These are phyloP conservation scores for Metschnikowia bowlesiae DNA, from an alignment of 805 yeast genomes.

Conservation along the genomic window DNA sequence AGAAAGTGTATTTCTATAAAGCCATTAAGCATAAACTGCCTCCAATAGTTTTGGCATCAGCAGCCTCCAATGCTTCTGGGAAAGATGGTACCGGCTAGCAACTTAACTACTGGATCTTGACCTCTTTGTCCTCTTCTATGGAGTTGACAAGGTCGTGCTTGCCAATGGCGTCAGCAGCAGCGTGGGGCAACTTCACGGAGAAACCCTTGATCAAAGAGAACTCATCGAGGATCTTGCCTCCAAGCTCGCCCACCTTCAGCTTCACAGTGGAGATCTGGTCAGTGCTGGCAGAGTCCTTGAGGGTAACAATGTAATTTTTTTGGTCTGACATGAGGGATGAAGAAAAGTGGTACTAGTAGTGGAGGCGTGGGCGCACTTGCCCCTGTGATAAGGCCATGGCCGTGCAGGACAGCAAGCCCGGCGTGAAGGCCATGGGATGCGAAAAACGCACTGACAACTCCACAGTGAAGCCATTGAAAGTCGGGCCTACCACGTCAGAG, in stretches of 20 bases:
- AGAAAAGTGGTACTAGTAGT: conserved; percentile 3
- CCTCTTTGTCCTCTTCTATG: conserved; percentile 68
- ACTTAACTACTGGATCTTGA: conserved; percentile 35
- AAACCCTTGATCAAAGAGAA: conserved; percentile 65
- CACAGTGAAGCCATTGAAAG: background rate
- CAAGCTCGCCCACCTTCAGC: conserved; percentile 44
- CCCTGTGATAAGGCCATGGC: conserved; percentile 1
- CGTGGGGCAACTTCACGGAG: conserved; percentile 53
- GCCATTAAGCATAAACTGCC: background rate
- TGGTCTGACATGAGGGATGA: conserved; percentile 22
- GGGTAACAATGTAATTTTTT: conserved; percentile 41
- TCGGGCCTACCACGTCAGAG: background rate
- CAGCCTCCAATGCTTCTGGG: background rate
- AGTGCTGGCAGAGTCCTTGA: conserved; percentile 42
- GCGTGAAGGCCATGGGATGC: background rate
- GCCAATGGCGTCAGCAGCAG: conserved; percentile 46
- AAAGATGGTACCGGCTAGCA: background rate
- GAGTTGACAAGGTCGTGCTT: conserved; percentile 49
- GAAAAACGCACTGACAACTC: background rate
- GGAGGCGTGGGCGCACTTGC: conserved; percentile 1
- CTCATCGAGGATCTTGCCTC: conserved; percentile 60
- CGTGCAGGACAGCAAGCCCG: conserved; percentile 12
- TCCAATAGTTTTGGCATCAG: background rate
- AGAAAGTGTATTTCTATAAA: background rate
- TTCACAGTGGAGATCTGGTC: conserved; percentile 42